phyloP scores from a whole-genome alignment of 2,329 filamentous ascomycete genomes.

The Calonectria montana region DNA sequence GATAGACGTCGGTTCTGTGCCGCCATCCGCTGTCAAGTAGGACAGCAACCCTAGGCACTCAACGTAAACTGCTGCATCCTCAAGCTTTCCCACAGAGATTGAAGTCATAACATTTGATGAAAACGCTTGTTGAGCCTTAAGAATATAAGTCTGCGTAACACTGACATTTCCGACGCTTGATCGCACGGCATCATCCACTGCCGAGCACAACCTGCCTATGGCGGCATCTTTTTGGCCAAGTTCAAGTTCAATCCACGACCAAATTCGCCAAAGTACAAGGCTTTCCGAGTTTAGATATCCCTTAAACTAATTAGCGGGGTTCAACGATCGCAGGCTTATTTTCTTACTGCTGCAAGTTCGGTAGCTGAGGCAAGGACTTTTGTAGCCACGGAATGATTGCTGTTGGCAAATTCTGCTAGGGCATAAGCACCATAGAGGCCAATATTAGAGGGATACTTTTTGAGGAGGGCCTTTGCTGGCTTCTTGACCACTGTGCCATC shows the following conservation, averaged over 20 bases:
- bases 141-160: slow-evolving; percentile 52
- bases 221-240: slow-evolving; percentile 49
- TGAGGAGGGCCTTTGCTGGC: slow-evolving; percentile 79
- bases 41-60: slow-evolving; percentile 74
- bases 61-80: slow-evolving; percentile 64
- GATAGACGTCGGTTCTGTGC: slow-evolving; percentile 56
- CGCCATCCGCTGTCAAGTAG: slow-evolving; percentile 67
- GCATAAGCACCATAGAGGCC: slow-evolving; percentile 84
- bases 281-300: slow-evolving; percentile 32
- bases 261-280: slow-evolving; percentile 67
- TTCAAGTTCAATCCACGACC: slow-evolving; percentile 75
- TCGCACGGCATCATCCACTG: slow-evolving; percentile 47
- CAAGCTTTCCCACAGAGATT: slow-evolving; percentile 60
- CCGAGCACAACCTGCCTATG: slow-evolving; percentile 53
- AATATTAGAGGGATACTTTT: slow-evolving; percentile 71
- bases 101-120: slow-evolving; percentile 65
- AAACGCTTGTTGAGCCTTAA: slow-evolving; percentile 67
- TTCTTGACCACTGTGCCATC: slow-evolving; percentile 71
- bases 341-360: slow-evolving; percentile 46
- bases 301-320: slow-evolving; percentile 31
- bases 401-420: slow-evolving; percentile 72
- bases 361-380: slow-evolving; percentile 77
- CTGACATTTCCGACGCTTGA: slow-evolving; percentile 24
- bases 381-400: slow-evolving; percentile 67
- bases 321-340: fast-evolving